Conservation (phyloP, 106 monocot genomes). For the Amphibolis antarctica region DNA sequence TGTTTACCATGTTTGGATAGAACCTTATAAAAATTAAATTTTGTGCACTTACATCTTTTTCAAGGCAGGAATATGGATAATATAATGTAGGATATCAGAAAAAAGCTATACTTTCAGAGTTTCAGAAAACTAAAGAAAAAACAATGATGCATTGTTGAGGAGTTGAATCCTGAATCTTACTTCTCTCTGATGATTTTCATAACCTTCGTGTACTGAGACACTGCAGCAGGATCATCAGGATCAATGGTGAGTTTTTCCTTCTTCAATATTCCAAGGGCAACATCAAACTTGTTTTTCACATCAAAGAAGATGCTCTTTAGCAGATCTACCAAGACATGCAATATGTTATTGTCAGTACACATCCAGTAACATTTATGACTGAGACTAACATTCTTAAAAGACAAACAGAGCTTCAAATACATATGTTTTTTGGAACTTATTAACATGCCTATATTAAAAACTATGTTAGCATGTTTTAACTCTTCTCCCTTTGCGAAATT, state of each 20-base stretch:
- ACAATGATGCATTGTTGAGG: background rate
- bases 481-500: background rate
- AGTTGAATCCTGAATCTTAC: conserved; percentile 25
- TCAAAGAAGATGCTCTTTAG: conserved; percentile 92
- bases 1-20: background rate
- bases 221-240: conserved; percentile 77
- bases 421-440: background rate
- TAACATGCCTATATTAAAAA: background rate
- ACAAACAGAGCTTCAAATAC: background rate
- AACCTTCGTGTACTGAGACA: conserved; percentile 69
- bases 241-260: conserved; percentile 90
- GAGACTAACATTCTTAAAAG: background rate
- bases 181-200: conserved; percentile 82
- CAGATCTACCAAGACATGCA: conserved; percentile 38
- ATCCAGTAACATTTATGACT: background rate
- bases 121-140: background rate
- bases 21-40: background rate
- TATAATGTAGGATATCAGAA: too few relatives aligned
- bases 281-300: conserved; percentile 88
- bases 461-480: background rate
- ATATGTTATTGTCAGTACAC: background rate
- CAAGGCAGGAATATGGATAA: too few relatives aligned
- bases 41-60: too few relatives aligned
- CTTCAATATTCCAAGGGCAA: conserved; percentile 46
- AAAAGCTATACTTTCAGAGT: too few relatives aligned